Conservation (phyloP, 768 basidiomycete genomes). For the Leucocoprinus birnbaumii region DNA sequence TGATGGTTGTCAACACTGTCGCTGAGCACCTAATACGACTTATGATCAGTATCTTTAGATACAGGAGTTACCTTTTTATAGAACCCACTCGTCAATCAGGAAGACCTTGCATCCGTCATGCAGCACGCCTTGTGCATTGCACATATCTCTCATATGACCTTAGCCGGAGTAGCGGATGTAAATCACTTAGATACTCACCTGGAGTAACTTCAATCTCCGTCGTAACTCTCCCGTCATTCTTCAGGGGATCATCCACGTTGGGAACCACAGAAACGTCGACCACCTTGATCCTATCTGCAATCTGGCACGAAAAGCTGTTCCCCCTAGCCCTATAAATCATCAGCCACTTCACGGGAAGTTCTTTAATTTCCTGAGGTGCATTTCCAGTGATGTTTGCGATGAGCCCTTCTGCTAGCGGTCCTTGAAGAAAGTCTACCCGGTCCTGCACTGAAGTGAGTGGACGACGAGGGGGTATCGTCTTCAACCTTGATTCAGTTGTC, state of each 20-base stretch:
- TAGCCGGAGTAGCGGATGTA: too few relatives aligned
- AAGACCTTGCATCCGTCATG: conserved; percentile 39
- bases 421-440: conserved; percentile 15
- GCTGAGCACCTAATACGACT: conserved; percentile 34
- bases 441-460: not conserved
- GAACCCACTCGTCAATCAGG: conserved; percentile 45
- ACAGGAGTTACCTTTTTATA: not conserved
- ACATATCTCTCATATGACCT: conserved; percentile 35
- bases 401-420: conserved; percentile 20
- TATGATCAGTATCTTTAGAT: not conserved
- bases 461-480: not conserved
- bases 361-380: conserved; percentile 32
- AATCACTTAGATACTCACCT: conserved; percentile 27
- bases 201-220: conserved; percentile 40
- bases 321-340: conserved; percentile 24
- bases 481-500: not conserved
- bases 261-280: conserved; percentile 38
- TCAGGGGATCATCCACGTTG: conserved; percentile 31
- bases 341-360: conserved; percentile 35
- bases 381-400: conserved; percentile 30
- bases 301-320: conserved; percentile 25
- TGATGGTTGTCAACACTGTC: conserved; percentile 32
- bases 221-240: conserved; percentile 34
- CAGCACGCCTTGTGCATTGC: conserved; percentile 32
- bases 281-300: conserved; percentile 27